Conservation (phyloP, 495 filamentous ascomycete species). For the Neurospora africana region DNA sequence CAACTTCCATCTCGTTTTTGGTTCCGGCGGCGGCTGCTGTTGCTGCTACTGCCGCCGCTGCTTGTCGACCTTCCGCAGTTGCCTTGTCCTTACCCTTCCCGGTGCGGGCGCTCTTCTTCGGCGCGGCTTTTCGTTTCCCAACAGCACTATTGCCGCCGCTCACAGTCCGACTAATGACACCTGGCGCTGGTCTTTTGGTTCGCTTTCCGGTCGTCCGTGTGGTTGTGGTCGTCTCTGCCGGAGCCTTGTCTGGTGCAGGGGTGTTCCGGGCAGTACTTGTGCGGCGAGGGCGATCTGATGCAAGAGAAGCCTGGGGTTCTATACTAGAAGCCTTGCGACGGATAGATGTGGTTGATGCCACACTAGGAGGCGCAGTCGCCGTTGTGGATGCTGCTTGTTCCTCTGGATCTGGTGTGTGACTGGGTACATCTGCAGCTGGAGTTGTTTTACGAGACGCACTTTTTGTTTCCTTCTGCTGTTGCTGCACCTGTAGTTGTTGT, state of each 20-base stretch:
- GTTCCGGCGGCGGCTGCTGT: constrained; percentile 2
- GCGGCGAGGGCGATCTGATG: constrained; percentile 42
- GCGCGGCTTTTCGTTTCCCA: constrained; percentile 70
- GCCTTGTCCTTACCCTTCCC: background rate
- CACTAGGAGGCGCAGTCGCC: background rate
- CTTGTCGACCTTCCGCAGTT: constrained; percentile 34
- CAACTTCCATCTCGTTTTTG: constrained; percentile 24
- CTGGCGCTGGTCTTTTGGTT: constrained; percentile 65
- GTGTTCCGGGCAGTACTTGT: constrained; percentile 48
- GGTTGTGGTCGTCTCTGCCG: background rate
- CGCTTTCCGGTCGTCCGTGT: constrained; percentile 21
- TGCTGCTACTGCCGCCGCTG: constrained; percentile 27
- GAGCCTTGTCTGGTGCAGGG: constrained; percentile 34
- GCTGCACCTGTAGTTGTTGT: constrained; percentile 4
- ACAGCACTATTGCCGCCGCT: constrained; percentile 65
- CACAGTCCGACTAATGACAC: constrained; percentile 55
- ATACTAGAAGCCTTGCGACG: constrained; percentile 40
- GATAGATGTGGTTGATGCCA: constrained; percentile 18
- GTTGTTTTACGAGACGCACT: background rate
- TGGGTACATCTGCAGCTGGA: background rate
- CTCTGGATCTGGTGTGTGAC: background rate
- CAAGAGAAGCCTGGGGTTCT: constrained; percentile 37
- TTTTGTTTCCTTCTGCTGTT: background rate
- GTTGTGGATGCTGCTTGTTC: background rate
- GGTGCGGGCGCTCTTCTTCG: constrained; percentile 38